Conservation (phyloP, 2,329 filamentous ascomycete genomes). For the Diaporthe sp. region DNA sequence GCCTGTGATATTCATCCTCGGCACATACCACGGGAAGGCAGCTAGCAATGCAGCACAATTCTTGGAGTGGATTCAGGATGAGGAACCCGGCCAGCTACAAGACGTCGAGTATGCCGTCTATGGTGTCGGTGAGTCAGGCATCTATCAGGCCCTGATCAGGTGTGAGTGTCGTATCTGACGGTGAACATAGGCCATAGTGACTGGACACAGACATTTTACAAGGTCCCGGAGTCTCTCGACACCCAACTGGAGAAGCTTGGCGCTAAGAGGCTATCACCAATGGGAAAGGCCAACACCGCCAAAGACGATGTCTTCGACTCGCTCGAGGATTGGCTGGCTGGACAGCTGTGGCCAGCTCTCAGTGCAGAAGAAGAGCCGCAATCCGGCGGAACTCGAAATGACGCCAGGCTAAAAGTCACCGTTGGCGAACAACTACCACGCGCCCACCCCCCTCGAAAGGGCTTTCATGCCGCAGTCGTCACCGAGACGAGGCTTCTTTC, state of each 20-base stretch:
- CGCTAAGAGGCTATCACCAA: background rate
- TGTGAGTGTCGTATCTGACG: background rate
- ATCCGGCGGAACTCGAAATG: background rate
- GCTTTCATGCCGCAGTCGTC: background rate
- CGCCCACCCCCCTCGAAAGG: background rate
- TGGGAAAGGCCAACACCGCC: background rate
- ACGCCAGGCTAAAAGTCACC: background rate
- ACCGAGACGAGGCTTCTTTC: background rate
- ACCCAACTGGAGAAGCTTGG: slow-evolving; percentile 41
- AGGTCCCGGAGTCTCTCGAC: slow-evolving; percentile 75
- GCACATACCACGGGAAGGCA: slow-evolving; percentile 77
- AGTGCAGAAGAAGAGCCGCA: slow-evolving; percentile 40
- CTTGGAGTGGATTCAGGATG: slow-evolving; percentile 73
- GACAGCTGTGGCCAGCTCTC: slow-evolving; percentile 64
- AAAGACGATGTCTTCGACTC: slow-evolving; percentile 74
- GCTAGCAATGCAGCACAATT: slow-evolving; percentile 81
- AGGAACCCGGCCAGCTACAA: slow-evolving; percentile 55
- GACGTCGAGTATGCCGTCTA: slow-evolving; percentile 77
- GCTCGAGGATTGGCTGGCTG: slow-evolving; percentile 77
- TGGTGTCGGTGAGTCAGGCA: slow-evolving; percentile 61
- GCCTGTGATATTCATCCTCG: background rate
- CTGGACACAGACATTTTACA: slow-evolving; percentile 75
- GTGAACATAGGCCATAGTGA: slow-evolving; percentile 58
- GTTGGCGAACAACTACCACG: background rate
- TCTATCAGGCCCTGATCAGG: background rate